Base-by-base conservation (phyloP, 202 grass and related monocot species). In the Zoysia matrella region DNA sequence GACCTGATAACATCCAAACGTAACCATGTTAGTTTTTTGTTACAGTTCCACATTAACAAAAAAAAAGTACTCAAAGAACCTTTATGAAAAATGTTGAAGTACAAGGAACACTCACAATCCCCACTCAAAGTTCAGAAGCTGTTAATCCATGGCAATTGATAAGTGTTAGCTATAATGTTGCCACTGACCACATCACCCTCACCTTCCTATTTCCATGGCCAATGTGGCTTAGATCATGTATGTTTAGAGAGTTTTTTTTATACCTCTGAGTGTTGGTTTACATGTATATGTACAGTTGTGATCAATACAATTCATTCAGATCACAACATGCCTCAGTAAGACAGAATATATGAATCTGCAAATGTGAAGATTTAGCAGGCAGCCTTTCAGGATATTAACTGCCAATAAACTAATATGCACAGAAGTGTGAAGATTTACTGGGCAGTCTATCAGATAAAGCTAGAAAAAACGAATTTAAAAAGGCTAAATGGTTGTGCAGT, bases 1-100 rank as follows among this genome's bases (percentile, higher is more conserved):
- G 84, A 86, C 95, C 95, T 98, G 53, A 81, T 56, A 65, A 82
- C 76, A 85, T 69, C 2, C 16, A 77, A 86, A 72, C 3, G 64
- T 10, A 41, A 76, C 47, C 60, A 40, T 69, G 47, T 86, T 54
- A 85, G 69, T 67, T 60, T 15, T 46, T 48, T 14, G 40, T 62
- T 60, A 7, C 72, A 85, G 6, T 81, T 9, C 45, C 0, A 73
- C 47, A 83, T 14, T n/a, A 52, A 60, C 4, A 15, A 73, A 63
- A 83, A 18, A 1, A 2, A 30, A 14, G 43, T 56, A 52, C 39
- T 72, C 60, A 60, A 65, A 61, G 46, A 54, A 13, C 13, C 43
- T 44, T 11, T 0, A 12, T 14, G 46, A 60, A 49, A 15, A 67
- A 60, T 43, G 40, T 4, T 3, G 3, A 54, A 54, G 16, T 46